Evolutionary conservation across 2,329 filamentous ascomycete species (phyloP).

Genomic region (Penicillium paneum): DNA sequence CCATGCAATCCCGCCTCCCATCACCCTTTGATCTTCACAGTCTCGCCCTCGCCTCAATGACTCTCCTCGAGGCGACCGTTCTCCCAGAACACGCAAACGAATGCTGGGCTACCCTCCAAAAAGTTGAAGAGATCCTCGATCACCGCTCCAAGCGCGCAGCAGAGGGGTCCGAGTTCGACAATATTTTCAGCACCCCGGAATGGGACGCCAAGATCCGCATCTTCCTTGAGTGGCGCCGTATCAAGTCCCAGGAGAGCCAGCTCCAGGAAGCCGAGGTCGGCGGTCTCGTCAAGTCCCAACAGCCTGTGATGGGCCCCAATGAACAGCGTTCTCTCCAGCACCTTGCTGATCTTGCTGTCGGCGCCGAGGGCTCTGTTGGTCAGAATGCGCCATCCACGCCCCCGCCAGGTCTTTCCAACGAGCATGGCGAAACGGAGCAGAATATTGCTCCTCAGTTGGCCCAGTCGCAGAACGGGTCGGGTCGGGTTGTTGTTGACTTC

Average conservation of each 20-base stretch:
- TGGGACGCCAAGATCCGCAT: slow-evolving; percentile 43
- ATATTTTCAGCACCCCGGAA: slow-evolving; percentile 38
- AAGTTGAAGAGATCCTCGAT: slow-evolving; percentile 51
- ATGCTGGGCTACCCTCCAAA: slow-evolving; percentile 46
- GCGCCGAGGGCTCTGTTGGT: slow-evolving; percentile 39
- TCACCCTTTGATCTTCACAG: slow-evolving; percentile 45
- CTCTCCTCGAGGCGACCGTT: slow-evolving; percentile 43
- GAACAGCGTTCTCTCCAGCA: slow-evolving; percentile 46
- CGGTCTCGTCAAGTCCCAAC: slow-evolving; percentile 20
- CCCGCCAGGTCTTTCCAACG: slow-evolving; percentile 24
- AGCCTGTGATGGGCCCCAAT: slow-evolving; percentile 40
- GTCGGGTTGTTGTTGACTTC: slow-evolving; percentile 39
- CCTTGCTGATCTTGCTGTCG: slow-evolving; percentile 44
- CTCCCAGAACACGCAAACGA: slow-evolving; percentile 38
- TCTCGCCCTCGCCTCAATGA: slow-evolving; percentile 41
- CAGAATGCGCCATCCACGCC: slow-evolving; percentile 30
- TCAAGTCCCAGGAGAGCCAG: slow-evolving; percentile 34
- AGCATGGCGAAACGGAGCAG: slow-evolving; percentile 26
- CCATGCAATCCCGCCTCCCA: slow-evolving; percentile 27
- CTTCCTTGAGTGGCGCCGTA: slow-evolving; percentile 40
- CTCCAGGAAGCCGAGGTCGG: slow-evolving; percentile 26
- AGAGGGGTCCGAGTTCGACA: slow-evolving; percentile 35
- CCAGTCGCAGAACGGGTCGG: slow-evolving; percentile 21
- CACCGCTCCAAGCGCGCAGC: slow-evolving; percentile 38
- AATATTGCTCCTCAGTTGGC: slow-evolving; percentile 26